Conservation (phyloP, 768 basidiomycete species). For the Mycena floridula region DNA sequence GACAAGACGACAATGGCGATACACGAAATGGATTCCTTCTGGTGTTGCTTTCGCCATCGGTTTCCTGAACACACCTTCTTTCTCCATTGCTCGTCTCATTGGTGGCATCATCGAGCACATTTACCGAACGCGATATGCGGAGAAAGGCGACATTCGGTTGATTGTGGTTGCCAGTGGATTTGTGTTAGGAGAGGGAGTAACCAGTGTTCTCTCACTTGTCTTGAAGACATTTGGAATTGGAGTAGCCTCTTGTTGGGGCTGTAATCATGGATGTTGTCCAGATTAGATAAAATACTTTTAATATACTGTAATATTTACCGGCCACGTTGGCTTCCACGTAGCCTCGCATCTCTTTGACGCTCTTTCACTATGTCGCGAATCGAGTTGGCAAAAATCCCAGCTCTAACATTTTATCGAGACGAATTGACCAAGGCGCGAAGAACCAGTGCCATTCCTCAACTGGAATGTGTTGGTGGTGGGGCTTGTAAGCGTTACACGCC, state of each 20-base stretch:
- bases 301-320: not conserved
- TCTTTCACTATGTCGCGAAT: constrained; percentile 54
- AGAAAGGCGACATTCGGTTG: constrained; percentile 59
- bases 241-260: constrained; percentile 82
- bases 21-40: constrained; percentile 80
- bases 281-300: constrained; percentile 26
- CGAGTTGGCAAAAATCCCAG: constrained; percentile 62
- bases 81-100: constrained; percentile 85
- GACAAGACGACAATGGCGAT: constrained; percentile 38
- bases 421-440: constrained; percentile 60
- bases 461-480: constrained; percentile 68
- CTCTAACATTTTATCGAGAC: constrained; percentile 76
- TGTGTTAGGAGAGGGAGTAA: constrained; percentile 90
- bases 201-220: constrained; percentile 74
- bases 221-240: constrained; percentile 72
- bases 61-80: constrained; percentile 92
- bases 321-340: not conserved
- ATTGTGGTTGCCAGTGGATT: constrained; percentile 93
- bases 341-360: not conserved
- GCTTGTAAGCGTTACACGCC: constrained; percentile 75
- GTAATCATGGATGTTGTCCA: constrained; percentile 66
- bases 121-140: constrained; percentile 49
- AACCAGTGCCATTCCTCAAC: constrained; percentile 65
- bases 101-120: constrained; percentile 80
- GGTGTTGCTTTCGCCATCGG: constrained; percentile 95